Percentiles rank a stretch among this genome's conserved stretches.
These are phyloP conservation scores for Emergomyces pasteurianus DNA, from an alignment of 2,329 filamentous ascomycete genomes.

Conservation along the genomic window DNA sequence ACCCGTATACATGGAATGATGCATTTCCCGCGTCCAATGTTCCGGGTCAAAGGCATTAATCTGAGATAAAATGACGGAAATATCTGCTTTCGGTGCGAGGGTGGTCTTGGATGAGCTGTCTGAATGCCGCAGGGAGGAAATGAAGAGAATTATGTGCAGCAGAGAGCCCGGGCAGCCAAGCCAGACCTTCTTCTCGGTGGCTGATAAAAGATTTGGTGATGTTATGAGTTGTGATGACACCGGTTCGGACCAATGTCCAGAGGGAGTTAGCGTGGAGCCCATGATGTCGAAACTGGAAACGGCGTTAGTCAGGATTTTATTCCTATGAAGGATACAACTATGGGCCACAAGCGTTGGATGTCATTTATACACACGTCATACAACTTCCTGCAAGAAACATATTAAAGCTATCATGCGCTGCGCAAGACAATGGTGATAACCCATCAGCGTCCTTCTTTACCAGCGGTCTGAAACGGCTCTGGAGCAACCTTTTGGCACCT, in stretches of 20 bases:
- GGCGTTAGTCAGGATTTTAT: neutral
- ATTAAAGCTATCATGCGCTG: slow-evolving; percentile 23
- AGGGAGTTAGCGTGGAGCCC: slow-evolving; percentile 30
- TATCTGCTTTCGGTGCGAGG: slow-evolving; percentile 9
- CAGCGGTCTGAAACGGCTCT: slow-evolving; percentile 20
- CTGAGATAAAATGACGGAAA: slow-evolving; percentile 24
- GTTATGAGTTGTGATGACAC: slow-evolving; percentile 28
- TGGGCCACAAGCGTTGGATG: neutral
- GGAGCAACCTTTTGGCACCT: slow-evolving; percentile 38
- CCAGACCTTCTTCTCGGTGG: slow-evolving; percentile 30
- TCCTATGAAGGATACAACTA: neutral
- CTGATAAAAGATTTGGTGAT: slow-evolving; percentile 25
- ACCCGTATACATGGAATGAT: slow-evolving; percentile 8
- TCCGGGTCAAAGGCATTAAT: slow-evolving; percentile 29
- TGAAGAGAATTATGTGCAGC: slow-evolving; percentile 29
- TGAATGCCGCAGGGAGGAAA: slow-evolving; percentile 27
- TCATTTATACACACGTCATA: neutral
- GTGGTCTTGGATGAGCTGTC: slow-evolving; percentile 16
- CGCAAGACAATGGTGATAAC: slow-evolving; percentile 3
- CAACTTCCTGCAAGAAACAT: slow-evolving; percentile 23
- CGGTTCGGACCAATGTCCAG: slow-evolving; percentile 27
- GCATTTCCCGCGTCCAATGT: slow-evolving; percentile 28
- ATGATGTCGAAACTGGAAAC: slow-evolving; percentile 27
- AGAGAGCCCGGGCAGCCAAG: slow-evolving; percentile 31
- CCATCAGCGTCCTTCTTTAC: slow-evolving; percentile 8